Evolutionary conservation across 139 green algal species (phyloP).

Genomic region (Coccomyxa sp.): DNA sequence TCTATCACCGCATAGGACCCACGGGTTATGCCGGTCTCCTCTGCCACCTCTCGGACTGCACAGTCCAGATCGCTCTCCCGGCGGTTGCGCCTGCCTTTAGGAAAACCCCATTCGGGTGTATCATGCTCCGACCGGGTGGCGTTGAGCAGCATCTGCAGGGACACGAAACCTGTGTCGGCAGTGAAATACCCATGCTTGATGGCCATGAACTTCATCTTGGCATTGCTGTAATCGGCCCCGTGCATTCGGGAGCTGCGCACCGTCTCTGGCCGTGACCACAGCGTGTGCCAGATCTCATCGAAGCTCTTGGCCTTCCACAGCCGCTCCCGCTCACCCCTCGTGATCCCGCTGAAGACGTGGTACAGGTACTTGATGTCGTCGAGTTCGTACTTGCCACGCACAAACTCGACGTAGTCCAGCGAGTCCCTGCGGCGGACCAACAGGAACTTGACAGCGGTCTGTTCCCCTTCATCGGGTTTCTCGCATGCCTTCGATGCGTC

Average conservation of each 20-base stretch:
- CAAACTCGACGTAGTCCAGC: background rate
- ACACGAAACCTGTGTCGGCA: background rate
- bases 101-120: background rate
- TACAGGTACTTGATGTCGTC: background rate
- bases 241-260: background rate
- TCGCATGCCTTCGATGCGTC: background rate
- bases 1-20: background rate
- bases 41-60: background rate
- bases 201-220: background rate
- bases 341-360: background rate
- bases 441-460: background rate
- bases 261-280: background rate
- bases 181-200: slow-evolving; percentile 1
- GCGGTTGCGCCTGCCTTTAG: background rate
- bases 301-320: background rate
- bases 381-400: background rate
- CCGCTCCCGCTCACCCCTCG: background rate
- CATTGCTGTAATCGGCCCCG: background rate
- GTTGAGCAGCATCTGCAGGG: background rate
- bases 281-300: background rate
- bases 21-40: background rate
- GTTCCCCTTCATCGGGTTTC: background rate
- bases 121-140: background rate
- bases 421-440: background rate
- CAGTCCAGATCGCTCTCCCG: background rate